Evolutionary conservation across 495 filamentous ascomycete genomes (phyloP), one percentile per base, ranked within the genome.

Genomic region (Xylaria palmicola): DNA sequence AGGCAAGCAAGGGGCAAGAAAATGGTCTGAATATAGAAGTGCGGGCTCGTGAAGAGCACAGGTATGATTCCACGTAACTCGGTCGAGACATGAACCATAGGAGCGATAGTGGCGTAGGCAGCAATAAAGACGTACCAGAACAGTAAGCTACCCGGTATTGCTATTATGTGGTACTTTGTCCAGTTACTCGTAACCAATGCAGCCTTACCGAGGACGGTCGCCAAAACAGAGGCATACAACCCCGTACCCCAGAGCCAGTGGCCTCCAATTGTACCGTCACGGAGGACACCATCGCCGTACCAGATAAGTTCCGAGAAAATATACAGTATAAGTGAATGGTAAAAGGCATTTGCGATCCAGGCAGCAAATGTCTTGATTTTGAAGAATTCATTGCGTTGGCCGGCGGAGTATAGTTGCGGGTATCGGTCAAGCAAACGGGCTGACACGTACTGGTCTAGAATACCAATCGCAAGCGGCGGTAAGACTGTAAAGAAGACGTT

Each of bases 211-310:
- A 99, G 87, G 1, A 98, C 94, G 0, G 93, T 97, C 19, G 87
- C 86, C 27, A 99, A 85, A 10, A 89, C 92, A 5, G 93, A 87
- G 6, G 91, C 95, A 78, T 99, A 99, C 39, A 97, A 80, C 17
- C 88, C 86, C 26, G 90, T 89, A 47, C 93, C 95, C 94, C 95
- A 99, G 13, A 98, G 90, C 95, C 95, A 99, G 71, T 98, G 93
- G 3, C 93, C 95, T 36, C 90, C 90, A 22, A 86, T 79, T 54
- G 86, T 84, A 65, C 93, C 92, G 65, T 97, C 86, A 27, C 74
- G 69, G 68, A 90, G 83, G 0, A 87, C 85, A 39, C 91, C 83
- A 70, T 98, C 93, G 70, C 83, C 75, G 62, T 84, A 83, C 80
- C 86, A 97, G 61, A 98, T 90, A 61, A 89, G 75, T 70, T 92